phyloP scores from a whole-genome alignment of 176 grass and related monocot genomes.

The Eleusine indica region DNA sequence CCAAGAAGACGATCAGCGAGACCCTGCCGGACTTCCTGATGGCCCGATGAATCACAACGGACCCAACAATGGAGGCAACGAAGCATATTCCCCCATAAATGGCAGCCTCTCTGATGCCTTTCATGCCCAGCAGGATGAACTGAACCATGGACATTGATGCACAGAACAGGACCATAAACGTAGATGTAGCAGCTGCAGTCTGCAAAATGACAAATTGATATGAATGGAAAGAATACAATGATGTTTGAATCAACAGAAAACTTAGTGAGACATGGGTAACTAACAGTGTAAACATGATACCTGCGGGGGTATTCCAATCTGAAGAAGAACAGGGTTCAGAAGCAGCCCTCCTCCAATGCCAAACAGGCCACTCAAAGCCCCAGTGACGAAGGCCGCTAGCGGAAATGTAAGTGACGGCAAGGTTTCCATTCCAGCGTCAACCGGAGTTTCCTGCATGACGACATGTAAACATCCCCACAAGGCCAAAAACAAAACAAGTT shows the following conservation, averaged over 20 bases:
- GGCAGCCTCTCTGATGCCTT: slow-evolving; percentile 46
- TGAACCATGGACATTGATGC: slow-evolving; percentile 88
- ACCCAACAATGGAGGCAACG: slow-evolving; percentile 47
- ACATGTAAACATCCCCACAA: not conserved
- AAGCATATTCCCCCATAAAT: slow-evolving; percentile 64
- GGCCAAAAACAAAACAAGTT: not conserved
- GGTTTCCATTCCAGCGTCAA: slow-evolving; percentile 12
- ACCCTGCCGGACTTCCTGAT: slow-evolving; percentile 58
- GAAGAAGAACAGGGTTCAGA: slow-evolving; percentile 80
- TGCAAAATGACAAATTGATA: slow-evolving; percentile 20
- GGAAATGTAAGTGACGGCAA: slow-evolving; percentile 55
- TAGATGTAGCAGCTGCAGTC: slow-evolving; percentile 67
- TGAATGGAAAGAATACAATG: not conserved
- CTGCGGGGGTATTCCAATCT: slow-evolving; percentile 74
- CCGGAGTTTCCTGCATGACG: slow-evolving; percentile 26
- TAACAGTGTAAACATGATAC: slow-evolving; percentile 31
- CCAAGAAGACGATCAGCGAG: slow-evolving; percentile 73
- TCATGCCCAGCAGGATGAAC: slow-evolving; percentile 76
- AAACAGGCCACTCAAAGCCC: slow-evolving; percentile 79
- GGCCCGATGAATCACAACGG: slow-evolving; percentile 40
- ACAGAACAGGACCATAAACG: slow-evolving; percentile 84
- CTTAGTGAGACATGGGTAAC: not conserved
- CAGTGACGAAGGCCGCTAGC: slow-evolving; percentile 61
- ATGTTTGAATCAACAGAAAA: too few species aligned
- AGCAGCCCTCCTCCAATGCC: slow-evolving; percentile 84